Base-by-base conservation (phyloP, 2,329 filamentous ascomycete genomes). In the Chaetomiaceae sp. region DNA sequence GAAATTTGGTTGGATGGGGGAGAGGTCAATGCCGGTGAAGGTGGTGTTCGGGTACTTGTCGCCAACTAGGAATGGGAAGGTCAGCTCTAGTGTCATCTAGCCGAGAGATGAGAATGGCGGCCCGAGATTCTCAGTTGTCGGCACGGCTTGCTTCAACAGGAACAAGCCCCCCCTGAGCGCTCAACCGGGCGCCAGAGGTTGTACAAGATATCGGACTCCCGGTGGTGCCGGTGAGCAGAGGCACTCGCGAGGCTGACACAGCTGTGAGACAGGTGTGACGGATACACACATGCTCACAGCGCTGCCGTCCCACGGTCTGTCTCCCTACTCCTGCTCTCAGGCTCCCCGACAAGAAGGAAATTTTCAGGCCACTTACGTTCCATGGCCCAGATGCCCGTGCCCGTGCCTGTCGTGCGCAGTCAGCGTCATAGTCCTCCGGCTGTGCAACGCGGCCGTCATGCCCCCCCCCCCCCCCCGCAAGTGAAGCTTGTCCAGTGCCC, bases 1-100 rank as follows among this genome's bases (percentile, higher is more conserved):
- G 57, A 69, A 73, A 38, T 69, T 69, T 0, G 73, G 73, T 41
- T 76, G 73, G 33, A 76, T 76, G 1, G 72, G 73, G 1, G 73
- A 76, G 2, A 76, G 60, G 50, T 76, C 73, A 59, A 74, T 67
- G 49, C 72, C 73, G 33, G 69, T 68, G 36, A 76, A 69, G 24
- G 58, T 59, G 0, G 69, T 59, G 1, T 66, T 62, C 4, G 70
- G 69, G 45, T 71, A 76, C 26, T 60, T 59, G 44, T 76, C 72
- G 44, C 68, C 73, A 51, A 76, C 72, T 76, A 41, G 12, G 34
- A 26, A 9, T 6, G 9, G 29, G 12, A 11, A 24, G 45, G 41
- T 51, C 38, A 51, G 52, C 38, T n/a, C n/a, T n/a, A n/a, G n/a
- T n/a, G n/a, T n/a, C n/a, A n/a, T n/a, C n/a, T n/a, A n/a, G n/a